Evolutionary conservation across 2,329 filamentous ascomycete species (phyloP), one percentile per base, ranked within the genome.

Genomic region (Chalaropsis thielavioides): DNA sequence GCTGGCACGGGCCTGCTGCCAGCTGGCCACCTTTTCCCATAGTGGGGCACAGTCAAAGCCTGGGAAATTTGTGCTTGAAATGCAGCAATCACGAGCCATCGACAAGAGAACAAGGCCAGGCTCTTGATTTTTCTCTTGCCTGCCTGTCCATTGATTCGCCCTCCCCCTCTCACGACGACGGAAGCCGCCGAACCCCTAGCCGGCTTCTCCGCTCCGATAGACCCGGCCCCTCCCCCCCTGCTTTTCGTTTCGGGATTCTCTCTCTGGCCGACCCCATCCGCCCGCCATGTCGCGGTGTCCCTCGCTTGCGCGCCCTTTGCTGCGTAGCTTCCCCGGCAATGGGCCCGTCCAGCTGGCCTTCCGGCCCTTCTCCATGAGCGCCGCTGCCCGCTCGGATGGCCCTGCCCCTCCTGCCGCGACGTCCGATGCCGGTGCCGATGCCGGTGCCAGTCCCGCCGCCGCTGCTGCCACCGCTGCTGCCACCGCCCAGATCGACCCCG

Each of bases 201-300:
- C 54, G 54, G 54, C 31, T 35, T 58, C 35, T 11, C 27, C 54
- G 31, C 54, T 35, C 17, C 31, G 54, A 58, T 58, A 35, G 54
- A 31, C 15, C 54, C 54, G 54, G 54, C 17, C 15, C 3, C 17
- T 4, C 17, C 17, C 15, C 3, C 17, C 13, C 17, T 13, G 10
- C 3, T 35, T n/a, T 2, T 17, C 46, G 46, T 51, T 51, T 7
- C 22, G 46, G 46, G 19, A 13, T 22, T 27, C 46, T 51, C 11
- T 27, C 35, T 38, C 3, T 51, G 54, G 31, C 54, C 24, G 31
- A 17, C 3, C 27, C 27, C 22, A 58, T n/a, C 27, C 17, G 17
- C 8, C 15, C 6, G 72, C 68, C 71, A 86, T 86, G 83, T 81
- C 83, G 73, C 77, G 77, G 73, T 83, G 81, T 72, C 81, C 81